These are phyloP conservation scores for Onygenales sp. DNA, from an alignment of 2,329 filamentous ascomycete species.

Conservation along the genomic window DNA sequence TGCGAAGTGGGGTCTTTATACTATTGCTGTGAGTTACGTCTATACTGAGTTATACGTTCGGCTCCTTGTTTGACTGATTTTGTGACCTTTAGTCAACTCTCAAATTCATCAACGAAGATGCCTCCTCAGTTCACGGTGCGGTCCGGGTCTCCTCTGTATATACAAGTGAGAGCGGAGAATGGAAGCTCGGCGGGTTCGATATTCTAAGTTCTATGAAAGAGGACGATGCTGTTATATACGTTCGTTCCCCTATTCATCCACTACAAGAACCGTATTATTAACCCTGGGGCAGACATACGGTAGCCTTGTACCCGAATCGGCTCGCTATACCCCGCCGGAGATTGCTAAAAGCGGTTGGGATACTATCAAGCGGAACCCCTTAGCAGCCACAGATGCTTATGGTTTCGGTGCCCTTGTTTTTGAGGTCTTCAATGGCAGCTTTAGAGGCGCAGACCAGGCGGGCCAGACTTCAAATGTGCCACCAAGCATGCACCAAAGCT, in stretches of 20 bases:
- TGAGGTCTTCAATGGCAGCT: conserved; percentile 86
- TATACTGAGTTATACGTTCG: not conserved
- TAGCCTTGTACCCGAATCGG: conserved; percentile 75
- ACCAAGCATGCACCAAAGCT: conserved; percentile 78
- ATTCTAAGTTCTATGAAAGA: conserved; percentile 91
- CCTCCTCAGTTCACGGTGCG: conserved; percentile 80
- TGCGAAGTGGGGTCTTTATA: conserved; percentile 90
- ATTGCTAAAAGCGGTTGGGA: conserved; percentile 85
- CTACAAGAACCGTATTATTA: conserved; percentile 7
- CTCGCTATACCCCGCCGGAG: conserved; percentile 78
- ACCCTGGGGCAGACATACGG: conserved; percentile 59
- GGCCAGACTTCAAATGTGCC: conserved; percentile 81
- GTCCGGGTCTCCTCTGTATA: conserved; percentile 80
- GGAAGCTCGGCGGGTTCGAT: conserved; percentile 93
- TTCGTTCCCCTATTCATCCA: conserved; percentile 26
- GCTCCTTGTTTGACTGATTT: not conserved
- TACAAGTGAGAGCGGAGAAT: conserved; percentile 92
- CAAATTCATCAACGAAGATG: conserved; percentile 94
- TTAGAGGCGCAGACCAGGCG: conserved; percentile 65
- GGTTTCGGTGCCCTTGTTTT: conserved; percentile 75
- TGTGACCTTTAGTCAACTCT: conserved; percentile 58
- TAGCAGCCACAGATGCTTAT: conserved; percentile 78
- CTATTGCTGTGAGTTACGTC: conserved; percentile 55
- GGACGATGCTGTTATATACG: conserved; percentile 86
- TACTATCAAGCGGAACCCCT: conserved; percentile 69